Percentiles rank a stretch among this genome's conserved stretches.
Evolutionary conservation across 164 flowering plant genomes (phyloP).

Genomic region (Chloranthus sessilifolius): DNA sequence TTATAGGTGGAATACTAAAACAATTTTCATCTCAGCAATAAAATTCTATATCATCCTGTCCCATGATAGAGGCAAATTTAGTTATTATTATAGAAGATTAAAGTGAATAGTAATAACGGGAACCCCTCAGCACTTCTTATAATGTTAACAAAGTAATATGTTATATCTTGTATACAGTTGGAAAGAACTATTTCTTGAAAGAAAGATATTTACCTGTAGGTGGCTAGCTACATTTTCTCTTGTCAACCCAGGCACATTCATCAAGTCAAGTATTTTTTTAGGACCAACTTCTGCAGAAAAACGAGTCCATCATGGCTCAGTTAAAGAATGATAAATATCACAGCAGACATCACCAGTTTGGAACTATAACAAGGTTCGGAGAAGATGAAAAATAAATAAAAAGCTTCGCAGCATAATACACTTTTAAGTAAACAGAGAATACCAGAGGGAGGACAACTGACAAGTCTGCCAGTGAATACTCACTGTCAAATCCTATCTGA

Average conservation of each 20-base stretch:
- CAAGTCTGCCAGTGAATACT: slow-evolving; percentile 24
- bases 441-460: not conserved
- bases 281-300: slow-evolving; percentile 82
- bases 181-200: no score
- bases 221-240: slow-evolving; percentile 99
- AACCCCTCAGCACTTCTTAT: no score
- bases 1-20: no score
- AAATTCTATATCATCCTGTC: no score
- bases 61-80: no score
- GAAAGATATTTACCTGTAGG: slow-evolving; percentile 61
- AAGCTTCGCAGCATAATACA: not conserved
- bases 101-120: no score
- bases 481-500: slow-evolving; percentile 88
- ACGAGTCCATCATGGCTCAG: slow-evolving; percentile 16
- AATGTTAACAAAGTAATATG: no score
- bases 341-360: not conserved
- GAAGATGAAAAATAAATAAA: not conserved
- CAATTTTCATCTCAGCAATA: no score
- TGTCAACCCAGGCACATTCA: slow-evolving; percentile 93
- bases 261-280: slow-evolving; percentile 86
- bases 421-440: not conserved
- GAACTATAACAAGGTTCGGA: not conserved
- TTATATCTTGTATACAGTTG: no score
- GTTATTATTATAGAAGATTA: no score
- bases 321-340: slow-evolving; percentile 6